Percentiles rank a stretch among this genome's conserved stretches.
Conservation (phyloP, 495 filamentous ascomycete genomes). For the Parathielavia hyrcaniae region DNA sequence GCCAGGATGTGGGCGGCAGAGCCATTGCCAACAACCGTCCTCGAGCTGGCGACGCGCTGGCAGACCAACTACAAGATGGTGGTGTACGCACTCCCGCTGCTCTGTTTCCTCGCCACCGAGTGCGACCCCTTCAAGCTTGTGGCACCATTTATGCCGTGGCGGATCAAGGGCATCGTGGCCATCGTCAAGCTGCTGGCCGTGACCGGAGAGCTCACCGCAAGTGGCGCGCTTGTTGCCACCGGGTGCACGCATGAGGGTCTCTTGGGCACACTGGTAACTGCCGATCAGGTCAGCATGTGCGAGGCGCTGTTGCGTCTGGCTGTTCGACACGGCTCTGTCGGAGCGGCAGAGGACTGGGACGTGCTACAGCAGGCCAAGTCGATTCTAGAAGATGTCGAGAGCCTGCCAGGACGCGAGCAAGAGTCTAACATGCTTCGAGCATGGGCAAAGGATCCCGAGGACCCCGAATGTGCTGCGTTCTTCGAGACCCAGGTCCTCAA, state of each 20-base stretch:
- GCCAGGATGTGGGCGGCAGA: slow-evolving; percentile 38
- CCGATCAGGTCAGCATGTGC: slow-evolving; percentile 40
- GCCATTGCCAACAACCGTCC: slow-evolving; percentile 32
- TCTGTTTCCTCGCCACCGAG: slow-evolving; percentile 35
- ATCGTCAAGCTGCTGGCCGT: slow-evolving; percentile 36
- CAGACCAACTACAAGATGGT: slow-evolving; percentile 26
- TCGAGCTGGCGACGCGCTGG: slow-evolving; percentile 23
- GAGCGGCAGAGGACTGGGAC: slow-evolving; percentile 34
- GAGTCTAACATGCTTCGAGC: slow-evolving; percentile 32
- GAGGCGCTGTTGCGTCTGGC: slow-evolving; percentile 35
- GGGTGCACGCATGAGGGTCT: slow-evolving; percentile 24
- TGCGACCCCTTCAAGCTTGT: slow-evolving; percentile 35
- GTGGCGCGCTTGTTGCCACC: slow-evolving; percentile 18
- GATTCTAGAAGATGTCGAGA: slow-evolving; percentile 36
- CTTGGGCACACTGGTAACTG: slow-evolving; percentile 24
- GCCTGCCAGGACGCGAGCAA: slow-evolving; percentile 32
- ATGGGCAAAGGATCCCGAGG: slow-evolving; percentile 34
- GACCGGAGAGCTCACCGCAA: slow-evolving; percentile 25
- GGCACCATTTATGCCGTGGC: slow-evolving; percentile 34
- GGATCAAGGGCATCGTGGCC: slow-evolving; percentile 37
- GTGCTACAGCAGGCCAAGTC: slow-evolving; percentile 32
- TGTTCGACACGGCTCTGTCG: slow-evolving; percentile 28
- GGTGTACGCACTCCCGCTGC: slow-evolving; percentile 32
- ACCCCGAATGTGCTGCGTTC: slow-evolving; percentile 30
- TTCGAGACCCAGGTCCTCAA: slow-evolving; percentile 35